Percentiles rank a stretch among this genome's conserved stretches.
phyloP scores from a whole-genome alignment of 305 asterid species.

The Fraxinus paxiana region DNA sequence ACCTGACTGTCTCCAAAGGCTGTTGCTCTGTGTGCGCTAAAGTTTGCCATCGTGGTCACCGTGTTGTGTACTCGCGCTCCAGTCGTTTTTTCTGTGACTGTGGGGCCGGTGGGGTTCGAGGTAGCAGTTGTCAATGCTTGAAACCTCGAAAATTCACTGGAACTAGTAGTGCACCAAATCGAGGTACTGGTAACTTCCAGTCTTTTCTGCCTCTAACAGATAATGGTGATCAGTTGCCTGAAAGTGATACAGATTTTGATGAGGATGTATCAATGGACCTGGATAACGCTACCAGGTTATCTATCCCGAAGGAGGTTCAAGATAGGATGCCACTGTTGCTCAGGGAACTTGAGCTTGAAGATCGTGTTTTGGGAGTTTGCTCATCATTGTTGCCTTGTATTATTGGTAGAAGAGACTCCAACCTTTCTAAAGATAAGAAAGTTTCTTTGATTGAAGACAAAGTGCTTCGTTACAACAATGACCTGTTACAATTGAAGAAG shows the following conservation, averaged over 20 bases:
- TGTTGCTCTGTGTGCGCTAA: conserved; percentile 98
- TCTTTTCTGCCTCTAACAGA: conserved; percentile 79
- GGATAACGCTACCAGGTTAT: conserved; percentile 59
- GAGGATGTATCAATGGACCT: conserved; percentile 63
- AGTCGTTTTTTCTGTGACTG: conserved; percentile 99
- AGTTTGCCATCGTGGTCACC: conserved; percentile 99
- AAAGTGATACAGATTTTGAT: conserved; percentile 89
- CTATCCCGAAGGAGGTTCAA: conserved; percentile 75
- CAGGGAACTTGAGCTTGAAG: conserved; percentile 72
- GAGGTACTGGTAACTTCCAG: conserved; percentile 59
- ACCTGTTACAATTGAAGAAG: conserved; percentile 87
- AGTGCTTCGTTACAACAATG: conserved; percentile 60
- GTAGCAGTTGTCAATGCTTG: conserved; percentile 95
- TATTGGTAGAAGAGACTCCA: conserved; percentile 63
- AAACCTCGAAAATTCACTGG: conserved; percentile 89
- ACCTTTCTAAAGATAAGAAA: conserved; percentile 58
- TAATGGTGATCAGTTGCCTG: conserved; percentile 78
- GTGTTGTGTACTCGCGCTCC: conserved; percentile 97
- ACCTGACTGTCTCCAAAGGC: conserved; percentile 94
- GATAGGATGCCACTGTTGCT: conserved; percentile 69
- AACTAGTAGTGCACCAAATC: conserved; percentile 52
- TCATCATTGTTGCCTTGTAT: conserved; percentile 69
- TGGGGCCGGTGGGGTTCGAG: conserved; percentile 99
- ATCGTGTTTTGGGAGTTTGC: conserved; percentile 68
- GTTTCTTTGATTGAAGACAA: conserved; percentile 63